phyloP scores from a whole-genome alignment of 306 rosid genomes.

The Parietaria judaica region DNA sequence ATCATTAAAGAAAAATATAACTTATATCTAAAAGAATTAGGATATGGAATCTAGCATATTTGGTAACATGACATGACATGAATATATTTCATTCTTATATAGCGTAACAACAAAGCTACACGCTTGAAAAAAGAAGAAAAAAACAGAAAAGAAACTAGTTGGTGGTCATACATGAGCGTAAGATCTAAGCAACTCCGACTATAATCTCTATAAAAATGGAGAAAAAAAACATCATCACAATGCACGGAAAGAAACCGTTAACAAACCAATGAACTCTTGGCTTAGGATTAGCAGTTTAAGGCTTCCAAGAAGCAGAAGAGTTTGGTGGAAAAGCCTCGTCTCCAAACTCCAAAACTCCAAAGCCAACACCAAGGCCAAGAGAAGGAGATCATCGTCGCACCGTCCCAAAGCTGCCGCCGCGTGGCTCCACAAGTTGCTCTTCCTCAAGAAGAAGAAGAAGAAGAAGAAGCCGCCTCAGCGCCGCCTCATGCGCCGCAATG shows the following conservation, averaged over 20 bases:
- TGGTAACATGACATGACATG: too few species aligned
- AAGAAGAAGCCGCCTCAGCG: neutral
- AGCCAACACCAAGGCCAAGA: slow-evolving; percentile 38
- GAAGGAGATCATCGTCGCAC: neutral
- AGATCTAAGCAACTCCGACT: slow-evolving; percentile 14
- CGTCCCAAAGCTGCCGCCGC: slow-evolving; percentile 6
- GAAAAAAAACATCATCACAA: neutral
- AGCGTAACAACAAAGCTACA: neutral
- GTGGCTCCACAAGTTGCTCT: slow-evolving; percentile 18
- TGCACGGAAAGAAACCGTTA: slow-evolving; percentile 12
- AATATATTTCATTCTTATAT: neutral
- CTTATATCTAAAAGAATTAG: too few species aligned
- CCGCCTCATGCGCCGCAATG: slow-evolving; percentile 1
- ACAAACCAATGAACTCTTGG: slow-evolving; percentile 18
- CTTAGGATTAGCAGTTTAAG: slow-evolving; percentile 20
- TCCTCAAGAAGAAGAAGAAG: neutral
- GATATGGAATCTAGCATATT: too few species aligned
- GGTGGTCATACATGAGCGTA: slow-evolving; percentile 7
- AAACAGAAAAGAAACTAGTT: too few species aligned
- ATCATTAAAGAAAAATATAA: too few species aligned
- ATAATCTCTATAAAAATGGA: neutral
- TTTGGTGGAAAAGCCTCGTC: slow-evolving; percentile 71
- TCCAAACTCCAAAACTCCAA: slow-evolving; percentile 41
- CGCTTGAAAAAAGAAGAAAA: too few species aligned
- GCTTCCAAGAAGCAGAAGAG: slow-evolving; percentile 45